Evolutionary conservation across 1,284 basidiomycete species (phyloP), one percentile per base, ranked within the genome.

Genomic region (Rhizoctonia solani): DNA sequence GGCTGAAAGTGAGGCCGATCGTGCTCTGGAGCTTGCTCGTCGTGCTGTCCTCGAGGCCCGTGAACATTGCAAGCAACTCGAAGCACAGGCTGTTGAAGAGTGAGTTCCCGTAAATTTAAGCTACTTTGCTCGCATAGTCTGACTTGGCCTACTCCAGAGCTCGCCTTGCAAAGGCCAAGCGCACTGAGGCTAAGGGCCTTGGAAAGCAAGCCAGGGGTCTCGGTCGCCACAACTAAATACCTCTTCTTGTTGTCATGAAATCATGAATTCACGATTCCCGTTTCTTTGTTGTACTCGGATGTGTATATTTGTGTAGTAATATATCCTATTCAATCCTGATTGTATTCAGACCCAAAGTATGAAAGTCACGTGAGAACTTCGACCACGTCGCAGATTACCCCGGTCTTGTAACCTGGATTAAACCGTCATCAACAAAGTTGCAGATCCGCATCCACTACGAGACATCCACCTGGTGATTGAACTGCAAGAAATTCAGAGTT

Each of bases 191-290:
- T 21, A 30, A 42, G 9, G 49, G 59, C 14, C 59, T 63, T 42
- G 59, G 59, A 42, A 63, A 63, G 59, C 59, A 53, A 29, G 59
- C 49, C 49, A 41, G 49, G 14, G 59, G 59, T 21, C 59, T 63
- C 29, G 59, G 59, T 30, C 59, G 59, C 25, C 59, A 63, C 47
- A 53, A 37, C 59, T 25, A 63, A 53, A 5, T 46, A 9, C 47
- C 4, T 11, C 42, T 29, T 39, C 44, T 9, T 4, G 9, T 13
- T 50, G 14, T 61, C 19, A 61, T 44, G 58, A 50, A 21, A 27
- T 37, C n/a, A 61, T 61, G 58, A 58, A 4, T 29, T 50, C 44
- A 49, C 21, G 30, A 39, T 50, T 4, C 29, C 47, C 50, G 23
- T 4, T 11, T 16, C 16, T 27, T 16, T 30, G 8, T 4, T 61